These are phyloP conservation scores for Phaffomyces opuntiae DNA, from an alignment of 805 yeast genomes.

Conservation along the genomic window DNA sequence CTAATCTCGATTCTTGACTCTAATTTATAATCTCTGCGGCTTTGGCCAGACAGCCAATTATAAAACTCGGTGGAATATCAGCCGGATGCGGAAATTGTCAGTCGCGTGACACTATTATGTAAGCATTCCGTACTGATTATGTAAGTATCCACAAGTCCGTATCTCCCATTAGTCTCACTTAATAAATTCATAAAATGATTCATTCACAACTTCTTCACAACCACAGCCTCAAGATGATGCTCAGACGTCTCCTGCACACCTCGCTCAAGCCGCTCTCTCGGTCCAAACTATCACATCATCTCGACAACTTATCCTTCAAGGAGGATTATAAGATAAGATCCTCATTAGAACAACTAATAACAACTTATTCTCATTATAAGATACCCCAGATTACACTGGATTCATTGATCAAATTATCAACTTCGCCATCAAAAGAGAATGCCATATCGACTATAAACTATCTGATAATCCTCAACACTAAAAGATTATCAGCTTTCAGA, in stretches of 20 bases:
- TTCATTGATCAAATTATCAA: constrained; percentile 37
- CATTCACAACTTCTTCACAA: too few relatives aligned
- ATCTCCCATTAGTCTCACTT: too few relatives aligned
- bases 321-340: constrained; percentile 52
- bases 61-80: too few relatives aligned
- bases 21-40: too few relatives aligned
- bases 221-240: neutral
- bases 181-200: too few relatives aligned
- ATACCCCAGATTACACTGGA: constrained; percentile 48
- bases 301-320: constrained; percentile 29
- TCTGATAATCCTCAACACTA: constrained; percentile 57
- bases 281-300: constrained; percentile 18
- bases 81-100: too few relatives aligned
- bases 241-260: constrained; percentile 3
- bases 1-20: too few relatives aligned
- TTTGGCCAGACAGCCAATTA: too few relatives aligned
- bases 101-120: too few relatives aligned
- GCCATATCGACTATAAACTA: constrained; percentile 50
- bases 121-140: too few relatives aligned
- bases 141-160: too few relatives aligned
- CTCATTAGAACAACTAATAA: constrained; percentile 50
- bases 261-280: constrained; percentile 2
- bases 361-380: constrained; percentile 45
- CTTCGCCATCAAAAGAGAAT: constrained; percentile 25
- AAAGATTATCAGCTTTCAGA: constrained; percentile 63